phyloP scores from a whole-genome alignment of 805 yeast species.

The Soucietia sequanensis region DNA sequence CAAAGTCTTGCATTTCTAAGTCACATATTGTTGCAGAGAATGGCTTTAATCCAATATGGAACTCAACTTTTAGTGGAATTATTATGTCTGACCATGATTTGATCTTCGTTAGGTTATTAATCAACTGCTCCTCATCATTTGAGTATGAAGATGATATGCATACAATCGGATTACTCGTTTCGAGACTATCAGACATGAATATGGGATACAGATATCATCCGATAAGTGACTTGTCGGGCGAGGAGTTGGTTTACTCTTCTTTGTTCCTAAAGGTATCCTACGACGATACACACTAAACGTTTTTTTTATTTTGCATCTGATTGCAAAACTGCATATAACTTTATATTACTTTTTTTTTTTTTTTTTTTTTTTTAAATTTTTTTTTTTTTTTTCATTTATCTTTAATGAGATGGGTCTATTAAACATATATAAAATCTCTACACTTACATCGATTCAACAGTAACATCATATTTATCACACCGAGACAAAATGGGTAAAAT shows the following conservation, averaged over 20 bases:
- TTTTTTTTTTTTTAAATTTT: too few species aligned
- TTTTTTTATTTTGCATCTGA: background rate
- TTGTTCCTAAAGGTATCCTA: constrained; percentile 41
- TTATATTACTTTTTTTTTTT: too few species aligned
- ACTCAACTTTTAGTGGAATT: constrained; percentile 47
- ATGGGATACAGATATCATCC: constrained; percentile 84
- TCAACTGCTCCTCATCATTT: constrained; percentile 35
- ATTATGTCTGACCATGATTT: constrained; percentile 41
- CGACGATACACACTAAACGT: too few species aligned
- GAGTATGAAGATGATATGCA: constrained; percentile 23
- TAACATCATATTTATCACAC: background rate
- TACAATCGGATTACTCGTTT: constrained; percentile 57
- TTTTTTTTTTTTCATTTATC: constrained; percentile 1
- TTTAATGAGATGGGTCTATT: background rate
- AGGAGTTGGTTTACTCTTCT: constrained; percentile 58
- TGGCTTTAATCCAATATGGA: constrained; percentile 91
- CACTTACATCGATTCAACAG: background rate
- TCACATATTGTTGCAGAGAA: constrained; percentile 50
- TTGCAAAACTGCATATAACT: background rate
- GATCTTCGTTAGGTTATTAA: constrained; percentile 54
- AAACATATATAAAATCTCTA: background rate
- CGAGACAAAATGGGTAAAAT: constrained; percentile 61
- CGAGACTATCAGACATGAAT: constrained; percentile 60
- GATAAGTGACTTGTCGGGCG: constrained; percentile 75
- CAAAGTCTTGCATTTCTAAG: constrained; percentile 11